These are phyloP conservation scores for Acer campestre DNA, from an alignment of 345 rosid species.

Conservation along the genomic window DNA sequence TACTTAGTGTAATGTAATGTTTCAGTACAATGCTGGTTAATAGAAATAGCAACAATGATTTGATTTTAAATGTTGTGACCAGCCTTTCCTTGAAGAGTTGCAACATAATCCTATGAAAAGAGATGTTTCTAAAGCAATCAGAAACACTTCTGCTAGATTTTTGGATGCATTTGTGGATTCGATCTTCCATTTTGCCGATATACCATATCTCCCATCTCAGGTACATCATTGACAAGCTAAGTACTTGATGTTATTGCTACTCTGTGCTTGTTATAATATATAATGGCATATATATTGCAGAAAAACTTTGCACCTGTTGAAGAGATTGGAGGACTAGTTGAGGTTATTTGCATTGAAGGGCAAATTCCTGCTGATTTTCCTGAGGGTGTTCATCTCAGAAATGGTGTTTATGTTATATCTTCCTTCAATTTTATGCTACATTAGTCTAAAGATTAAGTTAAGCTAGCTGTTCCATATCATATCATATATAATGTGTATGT, in stretches of 20 bases:
- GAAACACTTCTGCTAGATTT: conserved; percentile 22
- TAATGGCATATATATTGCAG: conserved; percentile 19
- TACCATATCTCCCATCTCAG: conserved; percentile 49
- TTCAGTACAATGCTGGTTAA: background rate
- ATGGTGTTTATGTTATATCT: conserved; percentile 20
- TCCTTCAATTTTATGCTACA: background rate
- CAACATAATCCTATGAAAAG: conserved; percentile 24
- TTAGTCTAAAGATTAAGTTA: background rate
- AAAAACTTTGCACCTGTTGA: conserved; percentile 51
- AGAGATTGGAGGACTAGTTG: conserved; percentile 24
- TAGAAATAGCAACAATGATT: background rate
- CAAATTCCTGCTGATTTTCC: conserved; percentile 29
- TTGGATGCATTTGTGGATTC: conserved; percentile 47
- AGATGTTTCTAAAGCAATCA: conserved; percentile 23
- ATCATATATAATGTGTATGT: background rate
- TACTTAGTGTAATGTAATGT: no score
- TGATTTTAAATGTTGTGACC: background rate
- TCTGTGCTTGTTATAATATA: background rate
- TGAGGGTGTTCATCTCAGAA: conserved; percentile 33
- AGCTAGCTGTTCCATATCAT: no score
- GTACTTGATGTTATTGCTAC: background rate
- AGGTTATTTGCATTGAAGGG: conserved; percentile 27
- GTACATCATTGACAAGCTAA: conserved; percentile 13
- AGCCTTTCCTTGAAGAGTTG: conserved; percentile 33
- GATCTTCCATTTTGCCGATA: conserved; percentile 38